These are phyloP conservation scores for Pochonia chlamydosporia DNA, from an alignment of 2,329 filamentous ascomycete genomes.

Conservation along the genomic window DNA sequence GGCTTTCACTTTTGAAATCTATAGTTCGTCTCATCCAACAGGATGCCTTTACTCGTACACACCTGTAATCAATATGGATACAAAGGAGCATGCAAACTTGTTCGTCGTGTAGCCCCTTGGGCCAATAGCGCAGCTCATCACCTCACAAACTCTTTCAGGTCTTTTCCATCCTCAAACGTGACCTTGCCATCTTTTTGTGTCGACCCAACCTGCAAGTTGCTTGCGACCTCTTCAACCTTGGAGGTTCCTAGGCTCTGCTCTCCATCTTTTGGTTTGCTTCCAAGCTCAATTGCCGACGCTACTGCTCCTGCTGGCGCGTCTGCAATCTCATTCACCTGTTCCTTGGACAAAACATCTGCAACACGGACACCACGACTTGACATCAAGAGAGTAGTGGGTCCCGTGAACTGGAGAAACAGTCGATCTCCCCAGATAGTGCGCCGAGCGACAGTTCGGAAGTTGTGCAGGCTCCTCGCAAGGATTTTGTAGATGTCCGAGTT, in stretches of 20 bases:
- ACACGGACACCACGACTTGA: slow-evolving; percentile 80
- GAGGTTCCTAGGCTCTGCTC: slow-evolving; percentile 15
- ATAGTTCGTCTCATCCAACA: neutral
- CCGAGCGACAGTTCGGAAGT: slow-evolving; percentile 67
- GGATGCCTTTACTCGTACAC: neutral
- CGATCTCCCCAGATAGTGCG: slow-evolving; percentile 90
- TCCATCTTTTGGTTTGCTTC: slow-evolving; percentile 29
- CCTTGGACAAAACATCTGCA: slow-evolving; percentile 68
- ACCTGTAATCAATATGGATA: neutral
- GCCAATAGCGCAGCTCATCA: slow-evolving; percentile 15
- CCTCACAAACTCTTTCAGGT: slow-evolving; percentile 49
- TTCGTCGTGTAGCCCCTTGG: neutral
- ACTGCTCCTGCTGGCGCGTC: slow-evolving; percentile 70
- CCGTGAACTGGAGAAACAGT: slow-evolving; percentile 84
- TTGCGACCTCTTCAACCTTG: slow-evolving; percentile 28
- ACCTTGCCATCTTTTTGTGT: slow-evolving; percentile 59
- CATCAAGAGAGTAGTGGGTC: slow-evolving; percentile 78
- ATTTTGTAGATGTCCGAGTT: slow-evolving; percentile 68
- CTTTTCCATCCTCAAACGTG: slow-evolving; percentile 55
- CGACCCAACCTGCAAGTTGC: slow-evolving; percentile 49
- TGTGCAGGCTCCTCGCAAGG: slow-evolving; percentile 58
- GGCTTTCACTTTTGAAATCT: neutral
- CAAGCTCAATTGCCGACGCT: slow-evolving; percentile 49
- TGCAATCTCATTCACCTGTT: slow-evolving; percentile 87
- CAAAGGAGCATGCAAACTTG: neutral